Base-by-base conservation (phyloP, 805 yeast genomes). In the Novakomyces olei region DNA sequence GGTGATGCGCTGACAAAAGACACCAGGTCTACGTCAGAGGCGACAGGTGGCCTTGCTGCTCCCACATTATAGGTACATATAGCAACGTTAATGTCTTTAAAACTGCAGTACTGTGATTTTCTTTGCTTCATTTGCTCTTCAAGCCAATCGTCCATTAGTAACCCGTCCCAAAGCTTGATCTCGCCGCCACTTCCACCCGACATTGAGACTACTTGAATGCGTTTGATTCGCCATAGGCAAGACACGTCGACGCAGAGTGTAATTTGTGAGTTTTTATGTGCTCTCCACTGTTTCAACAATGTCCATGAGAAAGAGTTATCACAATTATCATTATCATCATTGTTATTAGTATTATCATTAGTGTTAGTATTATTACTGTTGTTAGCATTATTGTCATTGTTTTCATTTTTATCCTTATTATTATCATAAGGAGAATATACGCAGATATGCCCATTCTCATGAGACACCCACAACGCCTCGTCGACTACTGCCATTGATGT, bases 31-130 rank as follows among this genome's bases (percentile, higher is more conserved):
- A 33, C 23, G 20, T 40, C 36, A 2, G 35, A 22, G 6, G 47
- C 44, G 30, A 55, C 34, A 19, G 43, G 46, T 1, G 62, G 59
- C 15, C 44, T 41, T 3, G 52, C 40, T 6, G 60, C 57, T 6
- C 59, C 63, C 4, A 54, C 53, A 34, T 57, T 57, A 62, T 62
- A 57, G 4, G 59, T 50, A 19, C 57, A 38, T 1, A 57, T 42
- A 18, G 44, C 43, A 5, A 54, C 51, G n/a, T 32, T 36, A 14
- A 52, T 26, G 5, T 38, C 35, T 9, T 39, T 30, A 31, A 45
- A 44, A 3, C 41, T 12, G 29, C 54, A 47, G 35, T 42, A 51
- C 20, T 45, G 48, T 5, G 35, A 39, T 15, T 40, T 41, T 17
- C 47, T 46, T 16, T 31, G 36, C 6, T 42, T 39, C 48, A 51